phyloP scores from a whole-genome alignment of 306 rosid genomes.

The Lathyrus tuberosus region DNA sequence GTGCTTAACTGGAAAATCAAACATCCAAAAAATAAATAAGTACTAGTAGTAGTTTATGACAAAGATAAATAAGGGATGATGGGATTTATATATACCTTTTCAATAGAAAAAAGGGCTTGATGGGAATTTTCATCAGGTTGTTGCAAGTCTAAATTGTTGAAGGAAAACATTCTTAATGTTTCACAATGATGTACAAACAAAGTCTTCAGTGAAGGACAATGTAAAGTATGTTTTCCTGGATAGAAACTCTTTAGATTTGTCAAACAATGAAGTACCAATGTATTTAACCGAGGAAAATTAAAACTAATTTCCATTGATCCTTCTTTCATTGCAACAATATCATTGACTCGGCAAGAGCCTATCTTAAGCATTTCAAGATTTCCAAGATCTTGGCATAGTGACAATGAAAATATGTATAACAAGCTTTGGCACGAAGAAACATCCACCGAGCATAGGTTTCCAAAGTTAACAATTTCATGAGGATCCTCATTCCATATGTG shows the following conservation, averaged over 20 bases:
- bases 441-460: not conserved
- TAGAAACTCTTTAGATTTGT: not conserved
- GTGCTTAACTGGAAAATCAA: not conserved
- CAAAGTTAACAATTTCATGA: conserved; percentile 3
- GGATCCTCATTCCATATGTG: conserved; percentile 2
- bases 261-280: fast-evolving
- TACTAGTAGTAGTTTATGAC: not conserved
- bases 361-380: not conserved
- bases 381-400: not conserved
- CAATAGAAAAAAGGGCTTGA: conserved; percentile 8
- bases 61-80: not conserved
- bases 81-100: conserved; percentile 4
- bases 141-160: not conserved
- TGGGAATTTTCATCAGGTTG: not conserved
- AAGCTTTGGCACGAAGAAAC: not conserved
- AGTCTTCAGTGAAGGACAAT: conserved; percentile 6
- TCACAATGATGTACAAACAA: conserved; percentile 3
- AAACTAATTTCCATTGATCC: not conserved
- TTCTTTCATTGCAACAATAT: not conserved
- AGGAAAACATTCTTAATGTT: conserved; percentile 10
- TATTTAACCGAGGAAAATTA: not conserved
- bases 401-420: not conserved
- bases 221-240: not conserved
- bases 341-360: not conserved
- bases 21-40: not conserved